A percentile compares a stretch with the other conserved stretches of the same genome.
phyloP scores from a whole-genome alignment of 768 basidiomycete species.

The Epithele typhae region DNA sequence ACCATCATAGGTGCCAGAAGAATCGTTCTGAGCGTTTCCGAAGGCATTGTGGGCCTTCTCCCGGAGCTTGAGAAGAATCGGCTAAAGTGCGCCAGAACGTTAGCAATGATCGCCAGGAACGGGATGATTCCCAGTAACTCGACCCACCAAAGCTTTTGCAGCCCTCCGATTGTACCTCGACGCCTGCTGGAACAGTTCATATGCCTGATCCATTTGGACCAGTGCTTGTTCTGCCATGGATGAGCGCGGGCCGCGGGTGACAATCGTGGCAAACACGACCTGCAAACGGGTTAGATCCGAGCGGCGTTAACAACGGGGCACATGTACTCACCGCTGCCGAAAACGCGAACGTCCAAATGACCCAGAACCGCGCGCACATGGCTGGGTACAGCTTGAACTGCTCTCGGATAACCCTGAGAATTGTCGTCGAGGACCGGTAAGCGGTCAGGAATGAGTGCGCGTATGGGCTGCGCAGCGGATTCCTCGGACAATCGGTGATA shows the following conservation, averaged over 20 bases:
- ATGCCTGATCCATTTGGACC: conserved; percentile 64
- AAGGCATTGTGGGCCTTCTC: conserved; percentile 66
- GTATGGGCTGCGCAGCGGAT: conserved; percentile 65
- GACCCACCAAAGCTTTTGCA: conserved; percentile 53
- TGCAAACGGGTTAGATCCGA: conserved; percentile 31
- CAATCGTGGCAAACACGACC: conserved; percentile 79
- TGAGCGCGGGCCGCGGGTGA: conserved; percentile 66
- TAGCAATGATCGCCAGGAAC: background rate
- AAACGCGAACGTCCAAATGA: conserved; percentile 56
- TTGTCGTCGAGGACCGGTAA: conserved; percentile 63
- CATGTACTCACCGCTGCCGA: conserved; percentile 28
- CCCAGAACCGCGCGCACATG: conserved; percentile 59
- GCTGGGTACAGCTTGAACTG: conserved; percentile 54
- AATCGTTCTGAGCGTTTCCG: conserved; percentile 34
- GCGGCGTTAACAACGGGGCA: background rate
- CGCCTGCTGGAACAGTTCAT: conserved; percentile 60
- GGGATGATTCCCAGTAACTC: background rate
- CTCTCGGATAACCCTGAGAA: conserved; percentile 45
- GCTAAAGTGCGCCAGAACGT: conserved; percentile 32
- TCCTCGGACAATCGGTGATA: conserved; percentile 61
- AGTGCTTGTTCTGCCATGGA: conserved; percentile 65
- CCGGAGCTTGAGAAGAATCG: conserved; percentile 52
- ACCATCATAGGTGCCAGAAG: conserved; percentile 29
- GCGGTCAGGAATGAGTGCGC: conserved; percentile 70
- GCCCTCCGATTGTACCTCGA: conserved; percentile 56